Percentiles rank a stretch among this genome's conserved stretches.
phyloP scores from a whole-genome alignment of 73 alveolate genomes.

The Paramecium sexaurelia region DNA sequence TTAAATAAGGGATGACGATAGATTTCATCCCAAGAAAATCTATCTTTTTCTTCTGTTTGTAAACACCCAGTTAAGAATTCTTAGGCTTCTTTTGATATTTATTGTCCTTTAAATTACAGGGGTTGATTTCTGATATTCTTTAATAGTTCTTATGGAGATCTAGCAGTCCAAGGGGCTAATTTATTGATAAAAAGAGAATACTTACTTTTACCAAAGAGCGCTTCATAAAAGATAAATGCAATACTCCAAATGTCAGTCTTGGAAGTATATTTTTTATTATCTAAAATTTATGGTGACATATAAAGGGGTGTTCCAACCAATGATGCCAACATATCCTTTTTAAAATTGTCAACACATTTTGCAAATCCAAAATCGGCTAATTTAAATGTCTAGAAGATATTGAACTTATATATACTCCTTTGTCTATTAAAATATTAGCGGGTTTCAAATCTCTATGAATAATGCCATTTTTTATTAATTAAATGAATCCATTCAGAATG shows the following conservation, averaged over 20 bases:
- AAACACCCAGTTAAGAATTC: constrained; percentile 56
- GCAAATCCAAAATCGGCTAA: constrained; percentile 73
- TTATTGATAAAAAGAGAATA: neutral
- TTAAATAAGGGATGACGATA: constrained; percentile 60
- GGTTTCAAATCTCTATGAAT: constrained; percentile 72
- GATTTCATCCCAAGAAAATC: constrained; percentile 65
- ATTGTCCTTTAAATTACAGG: neutral
- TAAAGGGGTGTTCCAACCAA: constrained; percentile 80
- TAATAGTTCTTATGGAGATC: constrained; percentile 45
- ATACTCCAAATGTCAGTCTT: constrained; percentile 97
- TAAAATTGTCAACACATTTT: constrained; percentile 66
- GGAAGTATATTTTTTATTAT: constrained; percentile 85
- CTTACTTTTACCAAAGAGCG: constrained; percentile 37
- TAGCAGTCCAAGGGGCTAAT: constrained; percentile 59
- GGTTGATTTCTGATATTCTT: constrained; percentile 38
- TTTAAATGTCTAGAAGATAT: constrained; percentile 34
- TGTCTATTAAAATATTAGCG: constrained; percentile 57
- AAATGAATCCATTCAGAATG: constrained; percentile 58
- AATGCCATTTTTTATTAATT: constrained; percentile 63
- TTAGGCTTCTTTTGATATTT: constrained; percentile 32
- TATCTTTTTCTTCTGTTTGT: constrained; percentile 52
- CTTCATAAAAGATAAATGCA: constrained; percentile 93
- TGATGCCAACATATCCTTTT: constrained; percentile 50
- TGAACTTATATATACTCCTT: neutral
- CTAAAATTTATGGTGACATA: constrained; percentile 91